These are phyloP conservation scores for Penicillium flavigenum DNA, from an alignment of 495 filamentous ascomycete genomes.

Conservation along the genomic window DNA sequence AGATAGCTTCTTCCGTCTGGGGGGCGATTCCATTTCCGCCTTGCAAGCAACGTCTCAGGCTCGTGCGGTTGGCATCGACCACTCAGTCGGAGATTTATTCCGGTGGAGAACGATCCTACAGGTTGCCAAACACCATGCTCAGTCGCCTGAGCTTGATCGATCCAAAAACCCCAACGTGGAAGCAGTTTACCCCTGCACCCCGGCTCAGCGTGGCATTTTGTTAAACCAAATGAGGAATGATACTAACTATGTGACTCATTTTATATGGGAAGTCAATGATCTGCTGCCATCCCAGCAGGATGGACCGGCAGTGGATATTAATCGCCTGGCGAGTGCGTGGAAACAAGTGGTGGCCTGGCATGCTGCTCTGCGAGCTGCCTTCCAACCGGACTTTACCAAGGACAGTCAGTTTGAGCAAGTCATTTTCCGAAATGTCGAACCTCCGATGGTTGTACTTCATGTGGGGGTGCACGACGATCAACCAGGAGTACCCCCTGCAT, in stretches of 20 bases:
- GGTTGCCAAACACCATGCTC: constrained; percentile 9
- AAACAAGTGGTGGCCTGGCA: background rate
- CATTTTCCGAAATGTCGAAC: constrained; percentile 21
- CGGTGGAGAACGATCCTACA: constrained; percentile 21
- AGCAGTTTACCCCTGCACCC: background rate
- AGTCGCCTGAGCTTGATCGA: background rate
- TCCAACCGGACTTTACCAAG: background rate
- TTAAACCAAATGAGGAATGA: background rate
- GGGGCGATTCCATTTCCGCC: constrained; percentile 36
- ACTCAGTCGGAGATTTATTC: constrained; percentile 1
- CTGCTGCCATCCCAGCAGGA: too few relatives aligned
- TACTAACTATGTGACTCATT: background rate
- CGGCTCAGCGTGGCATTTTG: background rate
- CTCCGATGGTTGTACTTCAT: too few relatives aligned
- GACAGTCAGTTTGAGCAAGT: constrained; percentile 33
- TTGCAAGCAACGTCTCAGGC: constrained; percentile 26
- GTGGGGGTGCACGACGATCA: too few relatives aligned
- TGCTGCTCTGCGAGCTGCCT: background rate
- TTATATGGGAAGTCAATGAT: background rate
- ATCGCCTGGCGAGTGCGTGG: background rate
- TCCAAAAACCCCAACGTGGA: background rate
- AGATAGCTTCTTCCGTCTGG: constrained; percentile 31
- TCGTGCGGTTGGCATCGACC: constrained; percentile 14
- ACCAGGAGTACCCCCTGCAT: too few relatives aligned
- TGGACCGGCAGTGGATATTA: background rate